Base-by-base conservation (phyloP, 208 protist genomes). In the Leptomonas pyrrhocoris region DNA sequence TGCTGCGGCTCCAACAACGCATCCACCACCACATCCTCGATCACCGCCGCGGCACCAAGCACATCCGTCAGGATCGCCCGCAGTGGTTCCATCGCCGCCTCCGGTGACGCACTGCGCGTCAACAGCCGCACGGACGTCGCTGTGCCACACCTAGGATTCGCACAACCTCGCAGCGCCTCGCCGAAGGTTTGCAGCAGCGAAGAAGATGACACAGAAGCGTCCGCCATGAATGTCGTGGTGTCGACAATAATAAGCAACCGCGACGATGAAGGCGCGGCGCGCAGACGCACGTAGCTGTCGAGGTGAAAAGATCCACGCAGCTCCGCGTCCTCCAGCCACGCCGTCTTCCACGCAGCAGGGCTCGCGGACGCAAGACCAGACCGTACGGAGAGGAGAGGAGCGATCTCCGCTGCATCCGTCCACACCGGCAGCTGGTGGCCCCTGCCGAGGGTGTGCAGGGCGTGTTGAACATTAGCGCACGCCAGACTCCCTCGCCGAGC, bases 351-450 rank as follows among this genome's bases (percentile, higher is more conserved):
- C 48, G n/a, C 34, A 55, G 78, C 19, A 74, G 70, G 27, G 42
- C 56, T 21, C 50, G 61, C 31, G 73, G 49, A 36, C 11, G 50
- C 5, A 23, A 72, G 21, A 18, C 54, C 28, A 0, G 58, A 51
- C 1, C 23, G 18, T 1, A 23, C 19, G 4, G 62, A 76, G 43
- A 92, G 54, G 63, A 90, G 70, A 19, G 84, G 84, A 2, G 62
- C 74, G 50, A 92, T 51, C 28, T 59, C 57, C 28, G 38, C 55
- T 2, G 88, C 62, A 27, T 88, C 80, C 1, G 84, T 90, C 74
- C 82, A 92, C 18, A 94, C 75, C 0, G 89, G 89, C 58, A 90
- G 77, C 43, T 83, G 71, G 51, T 84, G 83, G 7, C 59, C 72
- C 12, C 83, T 73, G 40, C 84, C 82, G 13, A 94, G 57, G 9